Base-by-base conservation (phyloP, 2,329 filamentous ascomycete species). In the Fonsecaea erecta region DNA sequence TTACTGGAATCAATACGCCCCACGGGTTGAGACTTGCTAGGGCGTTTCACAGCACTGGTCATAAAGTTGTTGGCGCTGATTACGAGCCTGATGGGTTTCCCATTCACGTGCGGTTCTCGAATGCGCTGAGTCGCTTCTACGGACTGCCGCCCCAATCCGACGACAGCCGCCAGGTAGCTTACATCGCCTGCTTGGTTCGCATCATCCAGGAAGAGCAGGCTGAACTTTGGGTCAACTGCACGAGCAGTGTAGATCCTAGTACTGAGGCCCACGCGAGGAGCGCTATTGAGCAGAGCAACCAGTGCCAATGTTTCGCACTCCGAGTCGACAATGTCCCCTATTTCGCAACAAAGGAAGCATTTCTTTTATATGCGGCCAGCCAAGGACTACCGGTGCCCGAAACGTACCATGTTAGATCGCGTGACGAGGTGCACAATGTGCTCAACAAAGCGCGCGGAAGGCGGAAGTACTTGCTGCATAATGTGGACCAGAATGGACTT, bases 191-290 rank as follows among this genome's bases (percentile, higher is more conserved):
- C 0, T 74, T 93, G 2, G 73, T 90, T 1, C 76, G 84, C 5
- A 82, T 92, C 28, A 81, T 92, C 35, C 74, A 81, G 14, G 74
- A 78, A 1, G 88, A 93, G 67, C 78, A 82, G 0, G 83, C 90
- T 3, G 84, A 91, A 62, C 75, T 93, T 2, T 93, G 90, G 90
- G 85, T 93, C 4, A 87, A 86, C 24, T 91, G 89, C 72, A 91
- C 89, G 0, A 86, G 86, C 21, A 85, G 89, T 12, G 82, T 84
- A 1, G 85, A 84, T 0, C 86, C 86, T 0, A 75, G 88, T 14
- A 85, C 90, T 70, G 89, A 93, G 73, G 89, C 86, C 0, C 75
- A 84, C 28, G 88, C 87, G 1, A 87, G 86, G 67, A 83, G 88
- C 60, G 77, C 81, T 1, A 77, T 91, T 21, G 85, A 90, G 69